Evolutionary conservation across 805 yeast species (phyloP).

Genomic region (Isabelozyma rhagii): DNA sequence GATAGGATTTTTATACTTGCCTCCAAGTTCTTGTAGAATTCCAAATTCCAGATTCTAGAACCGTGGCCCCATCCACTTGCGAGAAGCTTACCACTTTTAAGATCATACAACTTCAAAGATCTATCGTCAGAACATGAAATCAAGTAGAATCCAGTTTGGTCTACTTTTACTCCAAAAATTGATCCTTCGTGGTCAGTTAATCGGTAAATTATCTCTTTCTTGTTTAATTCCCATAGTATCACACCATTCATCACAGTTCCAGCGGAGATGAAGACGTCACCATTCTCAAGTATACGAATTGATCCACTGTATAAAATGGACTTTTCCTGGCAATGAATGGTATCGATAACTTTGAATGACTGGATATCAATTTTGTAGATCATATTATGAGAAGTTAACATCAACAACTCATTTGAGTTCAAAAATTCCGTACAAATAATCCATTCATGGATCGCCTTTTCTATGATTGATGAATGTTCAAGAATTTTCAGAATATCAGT

Average conservation of each 20-base stretch:
- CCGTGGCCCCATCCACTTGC: slow-evolving; percentile 96
- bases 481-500: slow-evolving; percentile 28
- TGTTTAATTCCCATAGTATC: slow-evolving; percentile 65
- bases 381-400: slow-evolving; percentile 80
- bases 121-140: slow-evolving; percentile 93
- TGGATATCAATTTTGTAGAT: slow-evolving; percentile 39
- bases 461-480: slow-evolving; percentile 20
- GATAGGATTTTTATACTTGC: slow-evolving; percentile 46
- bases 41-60: slow-evolving; percentile 86
- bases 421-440: slow-evolving; percentile 59
- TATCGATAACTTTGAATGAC: slow-evolving; percentile 23
- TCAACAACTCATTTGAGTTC: slow-evolving; percentile 29
- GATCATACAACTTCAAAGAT: slow-evolving; percentile 74
- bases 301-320: slow-evolving; percentile 88
- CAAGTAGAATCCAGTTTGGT: slow-evolving; percentile 50
- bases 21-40: slow-evolving; percentile 42
- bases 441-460: slow-evolving; percentile 74
- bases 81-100: slow-evolving; percentile 51
- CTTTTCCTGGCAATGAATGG: slow-evolving; percentile 57
- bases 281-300: slow-evolving; percentile 44
- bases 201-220: slow-evolving; percentile 44
- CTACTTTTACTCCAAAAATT: slow-evolving; percentile 74
- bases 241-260: slow-evolving; percentile 95
- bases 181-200: slow-evolving; percentile 86
- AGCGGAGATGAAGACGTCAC: slow-evolving; percentile 61